phyloP scores from a whole-genome alignment of 768 basidiomycete genomes.

The Suillus subaureus region DNA sequence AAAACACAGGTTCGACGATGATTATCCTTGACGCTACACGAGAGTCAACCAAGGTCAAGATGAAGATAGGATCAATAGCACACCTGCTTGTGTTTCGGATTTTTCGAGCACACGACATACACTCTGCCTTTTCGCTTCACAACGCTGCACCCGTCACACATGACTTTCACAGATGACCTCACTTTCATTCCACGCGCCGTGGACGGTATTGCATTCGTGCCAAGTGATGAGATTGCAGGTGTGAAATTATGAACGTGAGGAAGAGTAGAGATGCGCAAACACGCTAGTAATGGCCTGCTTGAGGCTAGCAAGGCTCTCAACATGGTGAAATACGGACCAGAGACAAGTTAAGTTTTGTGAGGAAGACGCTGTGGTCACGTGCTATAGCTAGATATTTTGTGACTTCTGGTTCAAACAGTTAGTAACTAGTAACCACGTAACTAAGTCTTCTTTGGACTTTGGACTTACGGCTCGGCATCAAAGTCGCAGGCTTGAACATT shows the following conservation, averaged over 20 bases:
- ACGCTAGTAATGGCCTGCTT: slow-evolving; percentile 61
- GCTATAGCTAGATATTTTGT: not conserved
- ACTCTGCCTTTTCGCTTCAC: slow-evolving; percentile 89
- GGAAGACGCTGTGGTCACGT: slow-evolving; percentile 9
- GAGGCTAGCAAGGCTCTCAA: slow-evolving; percentile 66
- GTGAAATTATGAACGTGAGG: slow-evolving; percentile 28
- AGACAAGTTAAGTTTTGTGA: slow-evolving; percentile 7
- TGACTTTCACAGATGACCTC: slow-evolving; percentile 87
- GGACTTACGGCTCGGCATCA: not conserved
- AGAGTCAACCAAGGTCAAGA: slow-evolving; percentile 16
- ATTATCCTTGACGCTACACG: slow-evolving; percentile 67
- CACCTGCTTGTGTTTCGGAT: slow-evolving; percentile 98
- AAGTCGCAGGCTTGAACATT: not conserved
- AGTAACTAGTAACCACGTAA: no score
- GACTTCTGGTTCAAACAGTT: no score
- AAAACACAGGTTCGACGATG: not conserved
- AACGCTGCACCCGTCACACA: slow-evolving; percentile 92
- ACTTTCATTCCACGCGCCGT: slow-evolving; percentile 92
- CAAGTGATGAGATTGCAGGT: slow-evolving; percentile 32
- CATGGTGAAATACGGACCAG: slow-evolving; percentile 40
- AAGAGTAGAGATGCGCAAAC: slow-evolving; percentile 44
- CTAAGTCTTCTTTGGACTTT: not conserved
- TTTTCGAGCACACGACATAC: slow-evolving; percentile 90
- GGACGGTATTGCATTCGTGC: slow-evolving; percentile 29
- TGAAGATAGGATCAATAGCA: slow-evolving; percentile 20